These are phyloP conservation scores for Plasmopara viticola DNA, from an alignment of 352 stramenopile genomes.

Conservation along the genomic window DNA sequence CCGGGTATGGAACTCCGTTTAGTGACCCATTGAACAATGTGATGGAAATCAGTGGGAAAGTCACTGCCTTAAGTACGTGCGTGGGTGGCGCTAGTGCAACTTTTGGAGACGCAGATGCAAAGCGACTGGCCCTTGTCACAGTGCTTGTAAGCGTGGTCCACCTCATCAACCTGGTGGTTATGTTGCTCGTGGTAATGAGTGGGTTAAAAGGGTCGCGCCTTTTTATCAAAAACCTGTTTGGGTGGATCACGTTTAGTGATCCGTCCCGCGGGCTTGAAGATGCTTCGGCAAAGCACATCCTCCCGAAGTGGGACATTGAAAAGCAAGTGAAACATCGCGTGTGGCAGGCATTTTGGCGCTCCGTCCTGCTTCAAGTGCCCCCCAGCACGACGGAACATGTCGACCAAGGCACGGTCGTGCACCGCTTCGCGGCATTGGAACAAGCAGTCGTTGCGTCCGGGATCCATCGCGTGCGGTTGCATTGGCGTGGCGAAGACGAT, in stretches of 20 bases:
- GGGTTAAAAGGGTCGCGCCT: constrained; percentile 26
- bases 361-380: constrained; percentile 20
- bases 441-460: constrained; percentile 27
- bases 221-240: constrained; percentile 34
- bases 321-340: constrained; percentile 42
- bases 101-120: constrained; percentile 14
- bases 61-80: constrained; percentile 30
- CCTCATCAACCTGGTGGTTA: constrained; percentile 33
- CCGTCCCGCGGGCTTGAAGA: constrained; percentile 32
- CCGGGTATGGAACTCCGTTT: constrained; percentile 39
- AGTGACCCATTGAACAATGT: constrained; percentile 40
- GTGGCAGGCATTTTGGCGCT: constrained; percentile 48
- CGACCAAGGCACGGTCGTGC: constrained; percentile 15
- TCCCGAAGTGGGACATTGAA: constrained; percentile 35
- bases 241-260: constrained; percentile 43
- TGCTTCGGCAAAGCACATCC: constrained; percentile 17
- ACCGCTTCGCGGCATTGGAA: constrained; percentile 28
- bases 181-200: constrained; percentile 32
- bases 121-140: constrained; percentile 14
- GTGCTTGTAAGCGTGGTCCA: constrained; percentile 39
- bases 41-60: constrained; percentile 43
- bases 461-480: constrained; percentile 26
- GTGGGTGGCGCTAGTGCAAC: constrained; percentile 24
- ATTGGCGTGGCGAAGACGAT: constrained; percentile 31
- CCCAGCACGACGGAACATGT: constrained; percentile 5